Evolutionary conservation across 2,329 filamentous ascomycete species (phyloP).

Genomic region (Talaromyces sp.): DNA sequence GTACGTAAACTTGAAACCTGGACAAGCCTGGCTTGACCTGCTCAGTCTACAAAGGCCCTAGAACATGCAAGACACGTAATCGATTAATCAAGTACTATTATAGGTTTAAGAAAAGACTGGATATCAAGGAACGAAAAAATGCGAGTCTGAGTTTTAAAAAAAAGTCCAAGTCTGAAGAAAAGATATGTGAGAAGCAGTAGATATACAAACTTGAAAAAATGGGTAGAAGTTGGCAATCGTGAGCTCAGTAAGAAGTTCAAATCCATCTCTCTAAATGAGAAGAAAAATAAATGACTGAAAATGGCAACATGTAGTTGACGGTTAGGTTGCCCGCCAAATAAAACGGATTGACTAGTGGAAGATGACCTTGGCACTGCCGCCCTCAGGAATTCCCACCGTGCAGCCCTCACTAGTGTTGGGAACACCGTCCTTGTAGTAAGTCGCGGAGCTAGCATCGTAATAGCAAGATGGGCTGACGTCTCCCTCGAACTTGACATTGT

Average conservation of each 20-base stretch:
- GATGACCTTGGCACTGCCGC: constrained; percentile 45
- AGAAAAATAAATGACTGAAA: background rate
- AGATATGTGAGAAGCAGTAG: background rate
- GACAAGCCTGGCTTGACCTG: too few species aligned
- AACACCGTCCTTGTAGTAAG: constrained; percentile 48
- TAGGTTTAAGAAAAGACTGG: background rate
- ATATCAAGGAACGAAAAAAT: background rate
- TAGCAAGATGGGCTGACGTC: constrained; percentile 61
- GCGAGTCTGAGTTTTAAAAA: background rate
- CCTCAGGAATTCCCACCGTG: constrained; percentile 65
- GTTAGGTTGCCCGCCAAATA: background rate
- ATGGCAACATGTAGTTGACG: background rate
- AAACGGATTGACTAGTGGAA: constrained; percentile 24
- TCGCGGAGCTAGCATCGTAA: constrained; percentile 52
- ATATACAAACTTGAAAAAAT: constrained; percentile 3
- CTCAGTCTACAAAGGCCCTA: background rate
- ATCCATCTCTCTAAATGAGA: background rate
- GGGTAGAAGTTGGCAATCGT: background rate
- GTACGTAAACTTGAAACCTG: too few species aligned
- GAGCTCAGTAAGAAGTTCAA: background rate
- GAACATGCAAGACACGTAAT: background rate
- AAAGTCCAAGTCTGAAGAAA: background rate
- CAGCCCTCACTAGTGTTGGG: constrained; percentile 57
- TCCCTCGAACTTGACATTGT: constrained; percentile 71
- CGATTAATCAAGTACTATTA: background rate